Percentiles rank a stretch among this genome's conserved stretches.
These are phyloP conservation scores for Lachnellula subtilissima DNA, from an alignment of 2,329 filamentous ascomycete genomes.

Conservation along the genomic window DNA sequence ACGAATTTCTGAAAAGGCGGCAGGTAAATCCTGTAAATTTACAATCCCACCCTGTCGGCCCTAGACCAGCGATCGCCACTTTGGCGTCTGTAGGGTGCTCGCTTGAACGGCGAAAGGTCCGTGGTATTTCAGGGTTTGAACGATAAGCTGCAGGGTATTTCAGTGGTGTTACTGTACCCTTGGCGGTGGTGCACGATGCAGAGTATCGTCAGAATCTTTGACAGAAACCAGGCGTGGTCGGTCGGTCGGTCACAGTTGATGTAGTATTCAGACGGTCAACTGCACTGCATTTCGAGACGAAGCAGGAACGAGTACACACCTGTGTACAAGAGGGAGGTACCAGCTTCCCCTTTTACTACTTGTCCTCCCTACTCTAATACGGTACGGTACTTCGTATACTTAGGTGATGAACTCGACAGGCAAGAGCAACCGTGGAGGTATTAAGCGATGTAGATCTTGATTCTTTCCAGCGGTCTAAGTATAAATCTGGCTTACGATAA, in stretches of 20 bases:
- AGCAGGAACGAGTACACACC: constrained; percentile 1
- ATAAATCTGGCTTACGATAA: not conserved
- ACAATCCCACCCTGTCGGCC: constrained; percentile 14
- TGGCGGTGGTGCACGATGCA: constrained; percentile 15
- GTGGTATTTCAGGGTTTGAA: constrained; percentile 27
- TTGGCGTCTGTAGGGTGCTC: constrained; percentile 26
- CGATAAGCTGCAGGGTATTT: constrained; percentile 27
- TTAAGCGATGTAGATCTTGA: constrained; percentile 19
- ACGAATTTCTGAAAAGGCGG: constrained; percentile 22
- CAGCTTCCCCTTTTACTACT: not conserved
- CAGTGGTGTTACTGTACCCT: no score
- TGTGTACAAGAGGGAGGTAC: not conserved
- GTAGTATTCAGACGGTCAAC: constrained; percentile 4
- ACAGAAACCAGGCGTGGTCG: no score
- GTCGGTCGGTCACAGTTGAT: not conserved
- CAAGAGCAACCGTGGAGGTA: constrained; percentile 8
- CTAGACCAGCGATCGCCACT: constrained; percentile 23
- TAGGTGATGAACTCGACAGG: not conserved
- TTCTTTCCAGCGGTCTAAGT: not conserved
- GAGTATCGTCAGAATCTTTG: constrained; percentile 15
- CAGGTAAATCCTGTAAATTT: constrained; percentile 15
- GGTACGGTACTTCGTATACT: not conserved
- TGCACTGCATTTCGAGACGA: not conserved
- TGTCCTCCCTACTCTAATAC: no score
- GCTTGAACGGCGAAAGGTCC: constrained; percentile 27